A percentile compares a stretch with the other conserved stretches of the same genome.
These are phyloP conservation scores for Dinochytrium kinnereticum DNA, from an alignment of 371 early-diverging fungal genomes.

Conservation along the genomic window DNA sequence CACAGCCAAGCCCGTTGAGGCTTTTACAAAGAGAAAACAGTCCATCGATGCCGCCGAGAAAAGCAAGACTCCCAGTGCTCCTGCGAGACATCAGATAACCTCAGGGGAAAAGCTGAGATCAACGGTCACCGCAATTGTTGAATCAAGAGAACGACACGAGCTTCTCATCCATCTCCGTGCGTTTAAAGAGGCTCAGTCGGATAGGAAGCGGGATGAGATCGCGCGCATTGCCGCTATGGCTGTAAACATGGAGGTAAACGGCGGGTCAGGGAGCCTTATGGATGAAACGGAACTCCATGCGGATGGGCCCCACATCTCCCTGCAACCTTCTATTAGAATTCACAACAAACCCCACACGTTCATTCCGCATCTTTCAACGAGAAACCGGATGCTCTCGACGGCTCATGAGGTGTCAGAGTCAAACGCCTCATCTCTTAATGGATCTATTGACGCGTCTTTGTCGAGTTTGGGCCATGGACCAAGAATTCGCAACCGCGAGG, in stretches of 20 bases:
- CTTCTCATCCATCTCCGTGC: background rate
- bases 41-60: background rate
- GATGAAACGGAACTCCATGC: background rate
- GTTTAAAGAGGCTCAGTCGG: constrained; percentile 1
- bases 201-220: background rate
- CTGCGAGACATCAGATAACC: background rate
- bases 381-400: constrained; percentile 2
- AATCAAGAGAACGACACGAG: background rate
- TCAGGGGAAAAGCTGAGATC: background rate
- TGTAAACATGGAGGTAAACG: constrained; percentile 5
- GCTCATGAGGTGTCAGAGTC: constrained; percentile 1
- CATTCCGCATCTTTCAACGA: background rate
- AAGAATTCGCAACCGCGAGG: background rate
- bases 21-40: background rate
- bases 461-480: background rate
- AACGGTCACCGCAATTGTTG: background rate
- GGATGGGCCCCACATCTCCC: background rate
- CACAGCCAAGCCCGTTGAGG: background rate
- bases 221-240: constrained; percentile 8
- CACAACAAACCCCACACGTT: too few species aligned
- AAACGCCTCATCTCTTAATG: background rate
- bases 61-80: background rate
- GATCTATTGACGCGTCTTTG: background rate
- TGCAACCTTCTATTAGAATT: background rate
- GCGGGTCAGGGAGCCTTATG: background rate